Evolutionary conservation across 2,329 filamentous ascomycete species (phyloP), one percentile per base, ranked within the genome.

Genomic region (Aureobasidium sp.): DNA sequence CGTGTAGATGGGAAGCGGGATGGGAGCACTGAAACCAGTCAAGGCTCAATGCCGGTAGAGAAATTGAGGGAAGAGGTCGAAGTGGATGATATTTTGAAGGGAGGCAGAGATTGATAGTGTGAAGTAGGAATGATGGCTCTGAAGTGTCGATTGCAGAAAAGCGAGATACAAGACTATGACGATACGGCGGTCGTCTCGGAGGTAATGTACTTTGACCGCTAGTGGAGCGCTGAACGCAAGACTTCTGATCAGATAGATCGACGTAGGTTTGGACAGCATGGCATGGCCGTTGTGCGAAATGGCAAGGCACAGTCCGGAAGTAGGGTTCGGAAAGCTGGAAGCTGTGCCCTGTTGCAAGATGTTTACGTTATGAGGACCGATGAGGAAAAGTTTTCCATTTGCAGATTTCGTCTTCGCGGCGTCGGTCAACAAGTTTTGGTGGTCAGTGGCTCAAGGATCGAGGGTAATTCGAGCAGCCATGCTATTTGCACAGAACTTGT

Each of bases 211-310:
- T 36, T 29, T 47, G 53, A 57, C 39, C 41, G 34, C 14, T 25
- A 25, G 52, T 56, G 37, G 37, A 44, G 22, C 36, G 20, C 7
- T 37, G 20, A 17, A 37, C 11, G 34, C 52, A 44, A 31, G 25
- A 27, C 17, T 27, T 57, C 41, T 47, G 8, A 41, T 41, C 29
- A 6, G 53, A 57, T 57, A 6, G 53, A 57, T 57, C 53, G n/a
- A 47, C 41, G 39, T 47, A 55, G 52, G 52, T 34, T 34, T 47
- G 53, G 41, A 57, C 25, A 57, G 41, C 27, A 57, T 57, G 41
- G 42, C 53, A 45, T 45, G 53, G 22, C 37, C 53, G 39, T 37
- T 57, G 7, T 11, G 29, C 31, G 37, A 27, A 55, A 14, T 5
- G 27, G 9, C 25, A 55, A 25, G 15, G 52, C 52, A 31, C 52